These are phyloP conservation scores for Chenopodium album DNA, from an alignment of 148 eudicot species.

Conservation along the genomic window DNA sequence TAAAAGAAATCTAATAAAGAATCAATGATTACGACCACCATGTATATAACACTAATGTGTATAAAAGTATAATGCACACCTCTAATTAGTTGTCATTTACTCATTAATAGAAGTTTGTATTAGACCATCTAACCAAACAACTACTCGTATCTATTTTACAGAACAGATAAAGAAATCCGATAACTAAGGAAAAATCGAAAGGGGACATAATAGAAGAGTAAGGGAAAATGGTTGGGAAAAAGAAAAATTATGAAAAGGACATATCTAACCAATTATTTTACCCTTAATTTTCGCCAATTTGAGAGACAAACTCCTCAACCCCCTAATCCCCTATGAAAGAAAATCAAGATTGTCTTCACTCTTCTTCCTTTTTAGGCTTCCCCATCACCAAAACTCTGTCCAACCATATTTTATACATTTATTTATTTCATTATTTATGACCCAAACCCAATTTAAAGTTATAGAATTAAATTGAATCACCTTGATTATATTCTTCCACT, in stretches of 20 bases:
- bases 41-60: too few relatives aligned
- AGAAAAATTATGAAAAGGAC: conserved; percentile 2
- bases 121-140: too few relatives aligned
- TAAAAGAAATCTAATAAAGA: too few relatives aligned
- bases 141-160: too few relatives aligned
- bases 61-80: too few relatives aligned
- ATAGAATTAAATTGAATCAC: not conserved
- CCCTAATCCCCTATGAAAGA: not conserved
- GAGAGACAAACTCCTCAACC: not conserved
- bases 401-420: not conserved
- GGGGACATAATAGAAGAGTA: too few relatives aligned
- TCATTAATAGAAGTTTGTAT: too few relatives aligned
- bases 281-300: not conserved
- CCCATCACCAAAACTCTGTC: not conserved
- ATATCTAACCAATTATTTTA: not conserved
- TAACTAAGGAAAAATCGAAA: too few relatives aligned
- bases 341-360: not conserved
- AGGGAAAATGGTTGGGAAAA: not conserved
- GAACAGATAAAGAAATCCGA: too few relatives aligned
- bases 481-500: not conserved
- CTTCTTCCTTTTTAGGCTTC: not conserved
- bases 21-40: too few relatives aligned
- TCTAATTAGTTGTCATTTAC: too few relatives aligned
- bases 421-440: not conserved
- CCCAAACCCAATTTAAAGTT: conserved; percentile 15